A percentile compares a stretch with the other conserved stretches of the same genome.
phyloP scores from a whole-genome alignment of 2,329 filamentous ascomycete species.

The Pezicula radicicola region DNA sequence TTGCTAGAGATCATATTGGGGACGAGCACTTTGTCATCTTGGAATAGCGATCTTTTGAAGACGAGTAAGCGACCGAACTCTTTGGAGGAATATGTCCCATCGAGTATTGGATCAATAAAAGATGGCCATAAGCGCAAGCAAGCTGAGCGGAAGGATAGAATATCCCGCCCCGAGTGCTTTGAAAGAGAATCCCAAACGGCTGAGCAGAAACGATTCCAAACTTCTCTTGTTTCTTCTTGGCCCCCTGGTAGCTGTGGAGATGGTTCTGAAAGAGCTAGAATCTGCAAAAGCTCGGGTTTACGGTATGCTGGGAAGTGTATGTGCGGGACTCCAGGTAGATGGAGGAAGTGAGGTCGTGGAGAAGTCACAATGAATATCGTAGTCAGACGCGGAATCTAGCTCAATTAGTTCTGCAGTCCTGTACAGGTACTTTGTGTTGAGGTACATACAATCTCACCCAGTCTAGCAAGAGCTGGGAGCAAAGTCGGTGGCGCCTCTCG shows the following conservation, averaged over 20 bases:
- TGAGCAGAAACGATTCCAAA: slow-evolving; percentile 78
- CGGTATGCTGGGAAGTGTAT: slow-evolving; percentile 83
- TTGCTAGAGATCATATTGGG: slow-evolving; percentile 52
- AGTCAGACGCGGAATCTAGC: slow-evolving; percentile 73
- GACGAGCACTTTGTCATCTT: slow-evolving; percentile 68
- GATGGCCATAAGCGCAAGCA: slow-evolving; percentile 78
- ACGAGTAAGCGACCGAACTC: slow-evolving; percentile 86
- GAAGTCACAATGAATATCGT: slow-evolving; percentile 74
- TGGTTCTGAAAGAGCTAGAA: slow-evolving; percentile 59
- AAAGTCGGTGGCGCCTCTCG: slow-evolving; percentile 77
- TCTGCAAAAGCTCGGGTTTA: slow-evolving; percentile 74
- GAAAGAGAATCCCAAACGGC: slow-evolving; percentile 86
- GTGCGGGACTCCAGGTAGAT: slow-evolving; percentile 68
- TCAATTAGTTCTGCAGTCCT: slow-evolving; percentile 9
- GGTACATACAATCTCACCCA: slow-evolving; percentile 72
- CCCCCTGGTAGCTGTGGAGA: slow-evolving; percentile 39
- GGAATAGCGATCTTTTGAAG: slow-evolving; percentile 64
- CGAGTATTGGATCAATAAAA: slow-evolving; percentile 75
- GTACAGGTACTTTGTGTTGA: not conserved
- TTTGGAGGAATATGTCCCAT: slow-evolving; percentile 64
- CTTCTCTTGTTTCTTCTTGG: slow-evolving; percentile 55
- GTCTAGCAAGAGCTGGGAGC: slow-evolving; percentile 73
- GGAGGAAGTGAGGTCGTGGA: slow-evolving; percentile 67
- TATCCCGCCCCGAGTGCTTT: slow-evolving; percentile 75
- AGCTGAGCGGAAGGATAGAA: slow-evolving; percentile 68